Percentiles rank a stretch among this genome's conserved stretches.
Conservation (phyloP, 1,284 basidiomycete genomes). For the Rhodotorula sp. region DNA sequence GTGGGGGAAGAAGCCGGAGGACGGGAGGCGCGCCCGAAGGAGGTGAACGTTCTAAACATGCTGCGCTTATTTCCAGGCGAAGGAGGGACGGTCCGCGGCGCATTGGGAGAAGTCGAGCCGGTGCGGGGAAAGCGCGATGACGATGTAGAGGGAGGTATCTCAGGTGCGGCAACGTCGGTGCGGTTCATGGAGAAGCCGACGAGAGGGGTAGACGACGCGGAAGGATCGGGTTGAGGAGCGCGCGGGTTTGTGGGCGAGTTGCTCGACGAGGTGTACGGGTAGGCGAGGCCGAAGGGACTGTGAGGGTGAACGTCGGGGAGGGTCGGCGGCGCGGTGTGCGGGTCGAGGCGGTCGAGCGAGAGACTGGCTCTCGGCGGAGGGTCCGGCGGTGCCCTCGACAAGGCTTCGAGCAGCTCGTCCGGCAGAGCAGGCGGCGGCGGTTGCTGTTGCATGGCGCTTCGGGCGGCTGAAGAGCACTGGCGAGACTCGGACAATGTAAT, state of each 20-base stretch:
- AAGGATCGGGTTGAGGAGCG: neutral
- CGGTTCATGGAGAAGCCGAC: conserved; percentile 7
- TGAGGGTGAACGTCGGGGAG: neutral
- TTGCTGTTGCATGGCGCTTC: neutral
- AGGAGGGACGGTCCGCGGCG: neutral
- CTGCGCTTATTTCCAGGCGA: conserved; percentile 1
- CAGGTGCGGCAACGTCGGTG: neutral
- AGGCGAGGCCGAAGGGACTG: conserved; percentile 3
- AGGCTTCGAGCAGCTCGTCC: conserved; percentile 20
- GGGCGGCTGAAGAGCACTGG: too few relatives aligned
- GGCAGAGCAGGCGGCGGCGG: conserved; percentile 16
- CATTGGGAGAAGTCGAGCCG: neutral
- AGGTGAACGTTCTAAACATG: conserved; percentile 10
- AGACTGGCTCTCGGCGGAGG: neutral
- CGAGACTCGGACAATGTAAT: too few relatives aligned
- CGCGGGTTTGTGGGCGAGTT: neutral
- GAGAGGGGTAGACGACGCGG: neutral
- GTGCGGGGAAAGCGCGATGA: neutral
- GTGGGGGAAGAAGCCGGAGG: neutral
- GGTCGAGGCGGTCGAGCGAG: neutral
- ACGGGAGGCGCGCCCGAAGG: neutral
- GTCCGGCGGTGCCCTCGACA: conserved; percentile 17
- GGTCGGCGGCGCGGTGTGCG: too few relatives aligned
- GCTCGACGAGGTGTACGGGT: neutral
- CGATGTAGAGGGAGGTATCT: neutral